Conservation (phyloP, 352 stramenopile genomes). For the Pythium aristosporum region DNA sequence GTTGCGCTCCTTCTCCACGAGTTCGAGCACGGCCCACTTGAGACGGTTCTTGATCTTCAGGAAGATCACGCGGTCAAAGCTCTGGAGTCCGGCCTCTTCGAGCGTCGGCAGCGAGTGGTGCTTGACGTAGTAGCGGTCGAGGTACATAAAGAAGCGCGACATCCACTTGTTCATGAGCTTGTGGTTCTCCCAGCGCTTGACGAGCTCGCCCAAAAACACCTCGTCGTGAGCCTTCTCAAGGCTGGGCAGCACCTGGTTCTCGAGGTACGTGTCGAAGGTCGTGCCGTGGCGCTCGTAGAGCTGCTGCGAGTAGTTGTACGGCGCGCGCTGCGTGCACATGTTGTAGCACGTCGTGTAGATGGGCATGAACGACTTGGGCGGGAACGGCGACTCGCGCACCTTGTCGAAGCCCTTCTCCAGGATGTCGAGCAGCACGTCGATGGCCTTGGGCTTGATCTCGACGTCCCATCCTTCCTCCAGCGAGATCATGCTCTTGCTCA, state of each 20-base stretch:
- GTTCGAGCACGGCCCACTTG: slow-evolving; percentile 91
- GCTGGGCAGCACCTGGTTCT: slow-evolving; percentile 88
- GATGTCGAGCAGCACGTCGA: slow-evolving; percentile 86
- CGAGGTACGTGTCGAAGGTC: slow-evolving; percentile 86
- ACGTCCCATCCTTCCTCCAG: slow-evolving; percentile 86
- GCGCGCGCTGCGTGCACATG: slow-evolving; percentile 99
- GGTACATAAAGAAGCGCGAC: slow-evolving; percentile 99
- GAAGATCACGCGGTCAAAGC: slow-evolving; percentile 83
- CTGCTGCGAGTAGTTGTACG: slow-evolving; percentile 99
- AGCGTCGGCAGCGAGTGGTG: slow-evolving; percentile 97
- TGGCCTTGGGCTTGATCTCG: slow-evolving; percentile 89
- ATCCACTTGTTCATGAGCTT: slow-evolving; percentile 99
- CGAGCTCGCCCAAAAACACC: slow-evolving; percentile 97
- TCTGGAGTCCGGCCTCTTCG: slow-evolving; percentile 87
- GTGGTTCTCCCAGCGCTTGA: slow-evolving; percentile 98
- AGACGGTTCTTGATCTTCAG: slow-evolving; percentile 82
- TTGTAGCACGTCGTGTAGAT: slow-evolving; percentile 97
- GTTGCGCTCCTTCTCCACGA: slow-evolving; percentile 98
- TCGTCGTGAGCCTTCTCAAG: slow-evolving; percentile 90
- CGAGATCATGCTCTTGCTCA: slow-evolving; percentile 85
- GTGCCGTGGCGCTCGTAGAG: slow-evolving; percentile 97
- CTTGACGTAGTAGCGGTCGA: slow-evolving; percentile 98
- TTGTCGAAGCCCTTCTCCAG: slow-evolving; percentile 87
- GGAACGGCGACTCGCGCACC: slow-evolving; percentile 77
- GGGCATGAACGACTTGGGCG: slow-evolving; percentile 84